Percentiles rank a stretch among this genome's conserved stretches.
Evolutionary conservation across 2,329 filamentous ascomycete genomes (phyloP).

Genomic region (Didymella keratinophila): DNA sequence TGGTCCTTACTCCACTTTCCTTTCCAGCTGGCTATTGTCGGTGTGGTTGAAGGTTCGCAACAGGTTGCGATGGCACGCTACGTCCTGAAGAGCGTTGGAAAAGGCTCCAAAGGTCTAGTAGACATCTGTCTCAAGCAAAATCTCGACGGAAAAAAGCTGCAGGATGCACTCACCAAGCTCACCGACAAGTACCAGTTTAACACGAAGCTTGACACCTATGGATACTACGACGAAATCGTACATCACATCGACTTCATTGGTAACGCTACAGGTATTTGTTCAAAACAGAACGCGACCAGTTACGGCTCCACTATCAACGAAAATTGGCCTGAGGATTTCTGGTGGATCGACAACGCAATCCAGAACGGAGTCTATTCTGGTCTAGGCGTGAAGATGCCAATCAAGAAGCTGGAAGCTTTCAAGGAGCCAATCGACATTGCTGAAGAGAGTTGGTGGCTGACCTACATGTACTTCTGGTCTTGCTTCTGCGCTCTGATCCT

Average conservation of each 20-base stretch:
- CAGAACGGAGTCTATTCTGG: slow-evolving; percentile 45
- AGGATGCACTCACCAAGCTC: slow-evolving; percentile 35
- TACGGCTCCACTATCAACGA: slow-evolving; percentile 16
- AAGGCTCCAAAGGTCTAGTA: slow-evolving; percentile 51
- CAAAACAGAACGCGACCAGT: slow-evolving; percentile 24
- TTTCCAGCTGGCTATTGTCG: slow-evolving; percentile 68
- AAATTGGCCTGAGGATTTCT: slow-evolving; percentile 32
- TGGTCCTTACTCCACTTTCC: slow-evolving; percentile 68
- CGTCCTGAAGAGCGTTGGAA: slow-evolving; percentile 57
- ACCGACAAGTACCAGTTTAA: slow-evolving; percentile 45
- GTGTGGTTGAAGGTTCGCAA: slow-evolving; percentile 69
- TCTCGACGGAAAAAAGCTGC: slow-evolving; percentile 42
- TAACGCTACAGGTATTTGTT: slow-evolving; percentile 46
- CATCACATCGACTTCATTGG: slow-evolving; percentile 33
- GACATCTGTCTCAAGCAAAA: slow-evolving; percentile 48
- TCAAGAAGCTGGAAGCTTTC: slow-evolving; percentile 37
- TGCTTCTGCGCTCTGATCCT: slow-evolving; percentile 48
- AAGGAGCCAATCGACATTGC: slow-evolving; percentile 36
- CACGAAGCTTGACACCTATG: slow-evolving; percentile 38
- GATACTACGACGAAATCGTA: slow-evolving; percentile 23
- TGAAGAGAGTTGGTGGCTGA: slow-evolving; percentile 39
- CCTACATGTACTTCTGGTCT: slow-evolving; percentile 51
- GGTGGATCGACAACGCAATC: slow-evolving; percentile 31
- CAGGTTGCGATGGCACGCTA: slow-evolving; percentile 62
- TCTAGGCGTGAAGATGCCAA: slow-evolving; percentile 46